A percentile compares a stretch with the other conserved stretches of the same genome.
Conservation (phyloP, 305 asterid genomes). For the Euphrasia arctica region DNA sequence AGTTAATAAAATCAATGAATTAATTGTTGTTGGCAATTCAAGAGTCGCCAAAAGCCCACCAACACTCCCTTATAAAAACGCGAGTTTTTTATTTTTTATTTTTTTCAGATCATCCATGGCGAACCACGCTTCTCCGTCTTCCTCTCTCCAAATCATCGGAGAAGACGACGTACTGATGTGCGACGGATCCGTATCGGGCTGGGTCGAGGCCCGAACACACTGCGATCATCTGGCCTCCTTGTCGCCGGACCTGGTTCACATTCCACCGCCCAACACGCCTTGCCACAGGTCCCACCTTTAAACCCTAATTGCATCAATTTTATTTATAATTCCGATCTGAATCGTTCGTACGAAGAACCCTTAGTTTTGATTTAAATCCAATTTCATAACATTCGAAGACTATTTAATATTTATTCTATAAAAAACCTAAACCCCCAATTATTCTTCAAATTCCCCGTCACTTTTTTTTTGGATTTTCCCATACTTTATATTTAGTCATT, state of each 20-base stretch:
- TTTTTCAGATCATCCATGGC: constrained; percentile 32
- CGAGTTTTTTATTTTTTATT: not conserved
- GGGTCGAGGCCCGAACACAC: constrained; percentile 85
- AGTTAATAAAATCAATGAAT: too few species aligned
- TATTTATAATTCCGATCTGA: not conserved
- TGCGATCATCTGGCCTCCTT: constrained; percentile 71
- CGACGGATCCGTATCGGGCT: constrained; percentile 68
- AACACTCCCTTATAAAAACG: not conserved
- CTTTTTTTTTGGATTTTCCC: too few species aligned
- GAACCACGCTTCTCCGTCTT: constrained; percentile 37
- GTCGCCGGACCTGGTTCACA: constrained; percentile 63
- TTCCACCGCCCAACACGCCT: constrained; percentile 63
- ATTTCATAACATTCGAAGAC: not conserved
- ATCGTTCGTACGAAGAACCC: not conserved
- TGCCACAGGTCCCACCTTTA: constrained; percentile 58
- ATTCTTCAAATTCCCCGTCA: not conserved
- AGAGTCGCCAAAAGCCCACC: constrained; percentile 1
- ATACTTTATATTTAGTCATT: too few species aligned
- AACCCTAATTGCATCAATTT: constrained; percentile 17
- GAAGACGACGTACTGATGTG: constrained; percentile 39
- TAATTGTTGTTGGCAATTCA: not conserved
- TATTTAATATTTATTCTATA: not conserved
- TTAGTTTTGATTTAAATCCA: not conserved
- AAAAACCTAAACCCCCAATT: not conserved
- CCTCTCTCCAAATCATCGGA: constrained; percentile 26